Base-by-base conservation (phyloP, 768 basidiomycete genomes). In the Hericium erinaceus region DNA sequence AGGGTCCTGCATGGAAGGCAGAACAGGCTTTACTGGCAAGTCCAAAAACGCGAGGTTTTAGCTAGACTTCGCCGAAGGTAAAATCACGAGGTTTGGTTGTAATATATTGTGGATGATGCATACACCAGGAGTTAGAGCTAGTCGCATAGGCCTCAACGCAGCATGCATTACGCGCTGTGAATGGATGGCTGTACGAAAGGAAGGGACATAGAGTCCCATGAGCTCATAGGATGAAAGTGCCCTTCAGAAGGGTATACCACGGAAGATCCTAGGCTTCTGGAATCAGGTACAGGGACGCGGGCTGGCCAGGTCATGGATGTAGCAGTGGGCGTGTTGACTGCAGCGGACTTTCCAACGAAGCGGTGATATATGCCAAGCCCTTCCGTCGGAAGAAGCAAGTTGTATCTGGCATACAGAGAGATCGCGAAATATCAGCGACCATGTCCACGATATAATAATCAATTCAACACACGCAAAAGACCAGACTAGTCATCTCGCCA, bases 401-500 rank as follows among this genome's bases (percentile, higher is more conserved):
- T 46, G 20, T n/a, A 11, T 46, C 44, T 46, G 44, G 18, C 20
- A 46, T 46, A 46, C 44, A 46, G 5, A 18, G 44, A n/a, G 11
- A 44, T 51, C 13, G 49, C 16, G 49, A 51, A 51, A 46, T 18
- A 46, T 46, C 44, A 46, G 44, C 15, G 44, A 46, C 16, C 33
- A 20, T 46, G 44, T 2, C 33, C 7, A 33, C 33, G n/a, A 46
- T 46, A 20, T 11, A 3, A 46, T 20, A 18, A 18, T 20, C 44
- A n/a, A n/a, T 46, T n/a, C n/a, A 46, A 46, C 44, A 46, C 20
- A 46, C 44, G 44, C 44, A 46, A 46, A 39, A 22, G 39, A 16
- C 48, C 22, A 18, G 13, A 3, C 73, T 66, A 82, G 58, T 86
- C 79, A 53, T 92, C 89, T 61, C 84, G 77, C 93, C 94, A 97